Conservation (phyloP, 768 basidiomycete genomes). For the Tephrocybe sp. region DNA sequence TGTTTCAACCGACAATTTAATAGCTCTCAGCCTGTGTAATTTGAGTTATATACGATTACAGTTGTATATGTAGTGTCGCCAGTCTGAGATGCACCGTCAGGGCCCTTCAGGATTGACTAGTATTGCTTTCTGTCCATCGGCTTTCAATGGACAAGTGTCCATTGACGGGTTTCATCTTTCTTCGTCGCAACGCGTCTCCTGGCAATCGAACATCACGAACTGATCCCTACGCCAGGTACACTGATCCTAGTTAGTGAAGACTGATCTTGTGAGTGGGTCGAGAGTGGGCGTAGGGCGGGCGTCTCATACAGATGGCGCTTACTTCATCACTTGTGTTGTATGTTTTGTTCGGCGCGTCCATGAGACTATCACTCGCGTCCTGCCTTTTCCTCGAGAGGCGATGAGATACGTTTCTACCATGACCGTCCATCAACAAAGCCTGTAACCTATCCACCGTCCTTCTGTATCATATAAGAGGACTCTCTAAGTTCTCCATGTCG, state of each 20-base stretch:
- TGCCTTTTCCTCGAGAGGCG: slow-evolving; percentile 10
- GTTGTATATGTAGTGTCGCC: neutral
- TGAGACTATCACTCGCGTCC: slow-evolving; percentile 14
- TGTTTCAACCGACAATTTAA: too few species aligned
- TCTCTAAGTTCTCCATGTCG: slow-evolving; percentile 3
- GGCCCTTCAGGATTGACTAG: neutral
- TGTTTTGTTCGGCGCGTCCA: slow-evolving; percentile 4
- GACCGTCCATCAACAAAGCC: slow-evolving; percentile 12
- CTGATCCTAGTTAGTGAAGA: slow-evolving; percentile 4
- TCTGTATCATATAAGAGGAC: slow-evolving; percentile 11
- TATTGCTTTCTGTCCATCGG: neutral
- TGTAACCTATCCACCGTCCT: slow-evolving; percentile 12
- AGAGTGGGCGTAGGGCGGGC: too few species aligned
- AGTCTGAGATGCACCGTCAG: too few species aligned
- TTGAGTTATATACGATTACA: too few species aligned
- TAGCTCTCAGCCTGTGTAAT: too few species aligned
- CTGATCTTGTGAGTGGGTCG: too few species aligned
- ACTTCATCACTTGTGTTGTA: slow-evolving; percentile 10
- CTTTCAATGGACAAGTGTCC: neutral
- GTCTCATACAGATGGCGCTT: slow-evolving; percentile 5
- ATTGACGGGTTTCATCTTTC: slow-evolving; percentile 5
- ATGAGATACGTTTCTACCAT: slow-evolving; percentile 14
- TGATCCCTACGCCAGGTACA: slow-evolving; percentile 6
- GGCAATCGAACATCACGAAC: neutral
- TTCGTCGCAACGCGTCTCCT: slow-evolving; percentile 12